phyloP scores from a whole-genome alignment of 2,329 filamentous ascomycete species.

The Aureobasidium subglaciale region DNA sequence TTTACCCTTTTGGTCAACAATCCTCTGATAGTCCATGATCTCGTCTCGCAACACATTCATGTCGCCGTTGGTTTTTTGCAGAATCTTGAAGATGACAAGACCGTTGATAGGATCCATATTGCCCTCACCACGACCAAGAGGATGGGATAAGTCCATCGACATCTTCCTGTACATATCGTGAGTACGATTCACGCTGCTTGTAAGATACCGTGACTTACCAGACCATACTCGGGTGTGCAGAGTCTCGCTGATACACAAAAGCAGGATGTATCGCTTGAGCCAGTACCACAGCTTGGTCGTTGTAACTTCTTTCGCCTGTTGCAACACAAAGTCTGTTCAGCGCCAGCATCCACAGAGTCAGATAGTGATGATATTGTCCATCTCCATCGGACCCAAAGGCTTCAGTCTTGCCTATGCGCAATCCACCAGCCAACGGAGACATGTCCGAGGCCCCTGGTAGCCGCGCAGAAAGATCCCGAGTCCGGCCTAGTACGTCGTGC shows the following conservation, averaged over 20 bases:
- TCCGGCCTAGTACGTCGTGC: constrained; percentile 47
- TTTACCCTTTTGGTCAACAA: constrained; percentile 41
- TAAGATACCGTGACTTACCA: constrained; percentile 31
- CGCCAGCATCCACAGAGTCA: constrained; percentile 58
- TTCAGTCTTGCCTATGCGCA: constrained; percentile 51
- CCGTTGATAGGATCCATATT: constrained; percentile 52
- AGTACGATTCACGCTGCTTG: neutral
- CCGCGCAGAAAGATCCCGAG: constrained; percentile 40
- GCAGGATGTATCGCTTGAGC: constrained; percentile 47
- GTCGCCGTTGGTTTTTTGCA: constrained; percentile 35
- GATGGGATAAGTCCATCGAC: constrained; percentile 40
- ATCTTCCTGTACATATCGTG: constrained; percentile 34
- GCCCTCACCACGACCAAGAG: constrained; percentile 46
- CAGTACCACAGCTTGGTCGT: constrained; percentile 45
- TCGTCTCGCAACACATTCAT: constrained; percentile 37
- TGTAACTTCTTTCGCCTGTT: constrained; percentile 40
- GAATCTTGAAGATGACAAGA: constrained; percentile 43
- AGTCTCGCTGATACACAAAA: constrained; percentile 40
- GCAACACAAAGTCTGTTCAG: constrained; percentile 48
- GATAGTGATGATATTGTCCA: constrained; percentile 56
- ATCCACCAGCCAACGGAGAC: constrained; percentile 47
- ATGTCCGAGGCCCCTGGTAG: constrained; percentile 47
- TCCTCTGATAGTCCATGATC: constrained; percentile 45
- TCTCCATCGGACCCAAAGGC: constrained; percentile 46
- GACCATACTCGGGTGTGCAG: constrained; percentile 37